Evolutionary conservation across 192 early-diverging fungal species (phyloP), one percentile per base, ranked within the genome.

Genomic region (Chytriomyces sp.): DNA sequence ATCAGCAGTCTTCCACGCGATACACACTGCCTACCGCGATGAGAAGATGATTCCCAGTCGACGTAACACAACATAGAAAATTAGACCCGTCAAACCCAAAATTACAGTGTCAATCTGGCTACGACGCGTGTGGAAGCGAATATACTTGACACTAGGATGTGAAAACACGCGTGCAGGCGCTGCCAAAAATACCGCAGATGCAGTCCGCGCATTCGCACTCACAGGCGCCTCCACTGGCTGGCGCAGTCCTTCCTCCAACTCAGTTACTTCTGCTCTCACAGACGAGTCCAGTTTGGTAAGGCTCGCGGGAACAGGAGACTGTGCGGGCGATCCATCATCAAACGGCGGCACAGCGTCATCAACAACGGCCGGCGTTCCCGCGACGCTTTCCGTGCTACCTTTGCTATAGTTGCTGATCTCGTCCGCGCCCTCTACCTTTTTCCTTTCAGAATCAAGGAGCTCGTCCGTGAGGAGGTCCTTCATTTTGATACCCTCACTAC

Each of bases 381-480:
- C 44, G 44, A 49, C 22, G 22, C 22, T 49, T 49, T 49, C 44
- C 22, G 44, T 49, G 17, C n/a, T 22, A 56, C 52, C 14, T 33
- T 68, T 68, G 22, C 53, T 31, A 22, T 26, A 33, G 36, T 56
- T 56, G 5, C 31, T 26, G 32, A 68, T 68, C 28, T 68, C 66
- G 28, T 68, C 66, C 31, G 66, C 66, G 4, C 66, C 66, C 8
- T 68, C 66, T 8, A 68, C 66, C 36, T 68, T 68, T 28, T 68
- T 68, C 7, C 66, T 19, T 36, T 68, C 66, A n/a, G n/a, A n/a
- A n/a, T n/a, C n/a, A 28, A 68, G 19, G 12, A 68, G 28, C 26
- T 53, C 53, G n/a, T 68, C 66, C 7, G 66, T 68, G 52, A 68
- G 34, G 3, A 68, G 34, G 26, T 68, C 54, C 5, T 36, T 8